Base-by-base conservation (phyloP, 2,329 filamentous ascomycete species). In the Graphilbum fragrans region DNA sequence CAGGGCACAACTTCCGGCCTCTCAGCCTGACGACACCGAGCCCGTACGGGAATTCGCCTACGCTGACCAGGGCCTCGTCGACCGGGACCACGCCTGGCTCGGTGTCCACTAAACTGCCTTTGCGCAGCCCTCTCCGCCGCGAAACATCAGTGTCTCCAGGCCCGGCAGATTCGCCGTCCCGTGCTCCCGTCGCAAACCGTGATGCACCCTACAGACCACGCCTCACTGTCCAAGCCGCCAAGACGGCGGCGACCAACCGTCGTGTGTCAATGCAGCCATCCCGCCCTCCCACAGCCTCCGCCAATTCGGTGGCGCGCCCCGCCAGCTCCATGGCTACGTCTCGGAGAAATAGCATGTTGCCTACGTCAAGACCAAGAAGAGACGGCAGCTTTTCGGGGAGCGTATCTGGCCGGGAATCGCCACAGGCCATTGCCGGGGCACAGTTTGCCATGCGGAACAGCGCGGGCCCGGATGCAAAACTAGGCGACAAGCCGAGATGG, bases 1-100 rank as follows among this genome's bases (percentile, higher is more conserved):
- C 74, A n/a, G 77, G 79, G 21, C 78, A 82, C 56, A 75, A 76
- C 55, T 82, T 77, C 60, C 80, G 75, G 51, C 74, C 80, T 11
- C 59, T 80, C 11, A 73, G 60, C 29, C 59, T 75, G 35, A 77
- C 73, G 7, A 74, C 74, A 1, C 74, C 77, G 0, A 77, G 71
- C 46, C 70, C 75, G 0, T 74, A 74, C 45, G 58, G 69, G 5
- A 72, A 64, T 51, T 61, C 51, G 37, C 62, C 64, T 1, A 60
- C 65, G 4, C 53, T 59, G 3, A 52, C 59, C 11, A 63, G 64
- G 2, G 49, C 52, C 21, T 69, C 67, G 0, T 62, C 67, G 12
- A 63, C 63, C 7, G 32, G n/a, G 7, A 60, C 66, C 0, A 65
- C 65, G 3, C 57, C 57, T 12, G 53, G 52, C 35, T 47, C 47